Percentiles rank a stretch among this genome's conserved stretches.
Conservation (phyloP, 2,329 filamentous ascomycete species). For the Xylariaceae sp. region DNA sequence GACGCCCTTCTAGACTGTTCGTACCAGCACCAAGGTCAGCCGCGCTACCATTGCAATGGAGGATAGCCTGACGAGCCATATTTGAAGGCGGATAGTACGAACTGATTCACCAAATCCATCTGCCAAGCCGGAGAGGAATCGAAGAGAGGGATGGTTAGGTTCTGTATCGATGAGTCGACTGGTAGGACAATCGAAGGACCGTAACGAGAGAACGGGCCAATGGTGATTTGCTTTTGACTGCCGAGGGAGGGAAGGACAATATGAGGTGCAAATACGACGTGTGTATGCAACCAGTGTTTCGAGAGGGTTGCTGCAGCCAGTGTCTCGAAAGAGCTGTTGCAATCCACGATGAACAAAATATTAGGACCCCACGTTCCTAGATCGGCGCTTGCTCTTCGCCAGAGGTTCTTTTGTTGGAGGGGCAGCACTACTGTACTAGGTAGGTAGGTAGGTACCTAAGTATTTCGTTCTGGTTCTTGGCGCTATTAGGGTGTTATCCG, state of each 20-base stretch:
- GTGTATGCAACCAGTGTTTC: no score
- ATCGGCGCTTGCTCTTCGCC: constrained; percentile 34
- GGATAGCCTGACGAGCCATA: not conserved
- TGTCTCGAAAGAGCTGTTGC: no score
- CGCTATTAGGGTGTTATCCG: no score
- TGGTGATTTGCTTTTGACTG: constrained; percentile 1
- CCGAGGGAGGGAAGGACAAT: no score
- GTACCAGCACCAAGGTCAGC: constrained; percentile 32
- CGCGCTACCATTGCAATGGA: constrained; percentile 17
- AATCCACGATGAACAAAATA: no score
- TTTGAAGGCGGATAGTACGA: constrained; percentile 26
- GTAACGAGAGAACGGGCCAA: not conserved
- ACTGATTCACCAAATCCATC: constrained; percentile 56
- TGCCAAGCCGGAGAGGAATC: constrained; percentile 2
- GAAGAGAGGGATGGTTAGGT: not conserved
- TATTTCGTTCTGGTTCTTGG: no score
- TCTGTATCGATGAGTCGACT: constrained; percentile 1
- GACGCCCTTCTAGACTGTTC: constrained; percentile 78
- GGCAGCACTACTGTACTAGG: no score
- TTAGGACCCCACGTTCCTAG: constrained; percentile 38
- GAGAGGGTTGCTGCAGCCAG: no score
- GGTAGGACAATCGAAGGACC: not conserved
- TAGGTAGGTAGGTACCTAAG: no score
- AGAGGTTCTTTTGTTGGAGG: constrained; percentile 7
- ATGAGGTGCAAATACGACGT: no score